Conservation (phyloP, 129 eudicot genomes). For the Deinandra increscens region DNA sequence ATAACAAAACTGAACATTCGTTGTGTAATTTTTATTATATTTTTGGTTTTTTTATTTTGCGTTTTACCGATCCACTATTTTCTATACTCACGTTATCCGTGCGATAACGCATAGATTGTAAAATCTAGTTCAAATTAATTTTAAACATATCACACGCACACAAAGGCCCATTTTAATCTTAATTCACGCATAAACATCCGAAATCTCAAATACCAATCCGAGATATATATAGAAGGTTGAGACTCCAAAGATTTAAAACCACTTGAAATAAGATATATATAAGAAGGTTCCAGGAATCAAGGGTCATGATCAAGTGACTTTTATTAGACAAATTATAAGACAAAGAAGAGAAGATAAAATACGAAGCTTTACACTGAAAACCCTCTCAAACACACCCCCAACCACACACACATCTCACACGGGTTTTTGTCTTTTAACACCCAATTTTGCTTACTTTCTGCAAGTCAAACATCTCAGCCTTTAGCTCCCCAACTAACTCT, state of each 20-base stretch:
- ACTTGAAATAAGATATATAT: slow-evolving; percentile 39
- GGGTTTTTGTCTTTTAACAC: slow-evolving; percentile 34
- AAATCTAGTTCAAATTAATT: too few species aligned
- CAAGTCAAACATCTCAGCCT: slow-evolving; percentile 38
- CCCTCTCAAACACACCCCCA: slow-evolving; percentile 9
- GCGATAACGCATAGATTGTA: too few species aligned
- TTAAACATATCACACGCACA: too few species aligned
- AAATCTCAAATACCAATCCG: too few species aligned
- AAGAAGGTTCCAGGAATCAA: slow-evolving; percentile 79
- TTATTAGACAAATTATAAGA: slow-evolving; percentile 55
- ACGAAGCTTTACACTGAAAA: slow-evolving; percentile 16
- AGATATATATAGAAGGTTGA: slow-evolving; percentile 42
- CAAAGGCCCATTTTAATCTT: too few species aligned
- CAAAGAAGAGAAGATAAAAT: slow-evolving; percentile 47
- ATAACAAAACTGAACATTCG: too few species aligned
- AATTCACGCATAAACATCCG: too few species aligned
- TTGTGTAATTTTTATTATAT: too few species aligned
- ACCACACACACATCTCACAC: slow-evolving; percentile 14
- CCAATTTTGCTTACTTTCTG: slow-evolving; percentile 25
- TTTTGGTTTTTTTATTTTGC: too few species aligned
- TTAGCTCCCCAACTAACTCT: not conserved
- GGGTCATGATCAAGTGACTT: slow-evolving; percentile 76
- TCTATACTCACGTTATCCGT: too few species aligned
- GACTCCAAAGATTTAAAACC: slow-evolving; percentile 43
- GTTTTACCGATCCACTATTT: too few species aligned